Percentiles rank a stretch among this genome's conserved stretches.
These are phyloP conservation scores for Aspergillus hortae DNA, from an alignment of 2,329 filamentous ascomycete genomes.

Conservation along the genomic window DNA sequence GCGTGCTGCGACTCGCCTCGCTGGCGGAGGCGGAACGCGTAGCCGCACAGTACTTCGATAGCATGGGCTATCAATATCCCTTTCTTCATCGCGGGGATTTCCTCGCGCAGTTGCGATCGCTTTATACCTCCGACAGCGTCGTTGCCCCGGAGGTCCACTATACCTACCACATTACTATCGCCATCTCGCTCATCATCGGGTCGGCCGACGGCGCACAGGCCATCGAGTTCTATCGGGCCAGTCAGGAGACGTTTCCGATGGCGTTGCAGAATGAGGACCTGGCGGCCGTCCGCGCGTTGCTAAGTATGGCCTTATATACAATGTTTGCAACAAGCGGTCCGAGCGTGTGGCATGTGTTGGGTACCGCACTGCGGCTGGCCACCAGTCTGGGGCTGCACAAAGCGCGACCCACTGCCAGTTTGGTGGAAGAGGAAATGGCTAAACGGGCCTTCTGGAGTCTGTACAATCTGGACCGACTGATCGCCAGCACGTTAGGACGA, in stretches of 20 bases:
- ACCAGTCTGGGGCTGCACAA: conserved; percentile 39
- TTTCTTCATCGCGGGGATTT: conserved; percentile 35
- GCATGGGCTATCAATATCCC: conserved; percentile 38
- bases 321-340: conserved; percentile 37
- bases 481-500: conserved; percentile 37
- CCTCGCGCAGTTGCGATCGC: conserved; percentile 28
- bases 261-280: conserved; percentile 38
- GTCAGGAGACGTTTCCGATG: conserved; percentile 31
- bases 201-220: conserved; percentile 29
- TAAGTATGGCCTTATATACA: conserved; percentile 36
- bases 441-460: conserved; percentile 45
- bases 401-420: conserved; percentile 21
- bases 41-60: conserved; percentile 34
- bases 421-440: conserved; percentile 37
- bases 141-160: conserved; percentile 32
- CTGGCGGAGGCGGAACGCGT: conserved; percentile 34
- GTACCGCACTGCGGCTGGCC: conserved; percentile 34
- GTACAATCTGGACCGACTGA: conserved; percentile 42
- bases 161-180: conserved; percentile 36
- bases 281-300: conserved; percentile 32
- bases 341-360: conserved; percentile 40
- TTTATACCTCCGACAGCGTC: conserved; percentile 32
- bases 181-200: conserved; percentile 33
- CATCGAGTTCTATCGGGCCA: conserved; percentile 33
- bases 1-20: conserved; percentile 31